A percentile compares a stretch with the other conserved stretches of the same genome.
Conservation (phyloP, 768 basidiomycete species). For the Cubamyces lactineus region DNA sequence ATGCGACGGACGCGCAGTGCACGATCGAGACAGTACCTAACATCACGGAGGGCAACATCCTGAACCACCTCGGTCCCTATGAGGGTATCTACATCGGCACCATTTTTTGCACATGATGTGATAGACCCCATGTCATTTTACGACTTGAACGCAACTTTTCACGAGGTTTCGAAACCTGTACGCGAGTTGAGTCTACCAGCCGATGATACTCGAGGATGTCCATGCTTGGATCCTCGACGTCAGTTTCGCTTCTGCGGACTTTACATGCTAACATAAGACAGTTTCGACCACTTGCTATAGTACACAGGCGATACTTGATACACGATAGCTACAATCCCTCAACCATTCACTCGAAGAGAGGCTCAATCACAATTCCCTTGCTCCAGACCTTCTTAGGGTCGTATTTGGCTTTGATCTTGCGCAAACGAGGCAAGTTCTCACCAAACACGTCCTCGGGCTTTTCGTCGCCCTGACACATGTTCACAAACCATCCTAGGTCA, state of each 20-base stretch:
- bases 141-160: background rate
- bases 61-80: constrained; percentile 62
- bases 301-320: too few species aligned
- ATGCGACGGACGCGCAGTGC: constrained; percentile 56
- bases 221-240: too few species aligned
- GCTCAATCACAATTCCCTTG: constrained; percentile 34
- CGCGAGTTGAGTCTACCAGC: too few species aligned
- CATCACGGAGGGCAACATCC: constrained; percentile 50
- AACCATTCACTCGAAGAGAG: constrained; percentile 9
- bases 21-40: constrained; percentile 57
- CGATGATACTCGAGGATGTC: too few species aligned
- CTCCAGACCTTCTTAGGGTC: constrained; percentile 38
- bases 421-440: constrained; percentile 31
- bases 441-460: constrained; percentile 35
- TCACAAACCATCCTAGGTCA: constrained; percentile 28
- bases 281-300: too few species aligned
- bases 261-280: too few species aligned
- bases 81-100: constrained; percentile 61
- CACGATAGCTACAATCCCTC: background rate
- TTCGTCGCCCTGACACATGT: constrained; percentile 31
- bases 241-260: too few species aligned
- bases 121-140: background rate
- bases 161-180: too few species aligned
- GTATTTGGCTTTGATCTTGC: constrained; percentile 36
- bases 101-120: constrained; percentile 35